Conservation (phyloP, 2,329 filamentous ascomycete genomes). For the Epichloe typhina region DNA sequence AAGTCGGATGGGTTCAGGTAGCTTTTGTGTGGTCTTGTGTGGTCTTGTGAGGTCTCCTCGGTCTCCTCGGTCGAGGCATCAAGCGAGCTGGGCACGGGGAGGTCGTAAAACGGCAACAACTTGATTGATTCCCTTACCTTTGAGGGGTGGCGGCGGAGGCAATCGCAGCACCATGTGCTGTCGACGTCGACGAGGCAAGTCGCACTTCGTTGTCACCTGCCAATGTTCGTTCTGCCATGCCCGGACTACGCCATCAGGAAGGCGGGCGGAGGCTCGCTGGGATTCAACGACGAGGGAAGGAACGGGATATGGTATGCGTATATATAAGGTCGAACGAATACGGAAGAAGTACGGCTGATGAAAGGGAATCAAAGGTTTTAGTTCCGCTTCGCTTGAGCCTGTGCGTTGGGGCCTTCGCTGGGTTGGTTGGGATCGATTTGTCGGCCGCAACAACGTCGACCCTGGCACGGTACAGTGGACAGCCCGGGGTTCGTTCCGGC, state of each 20-base stretch:
- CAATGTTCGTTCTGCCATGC: slow-evolving; percentile 52
- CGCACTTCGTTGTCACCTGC: slow-evolving; percentile 43
- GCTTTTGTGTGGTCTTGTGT: neutral
- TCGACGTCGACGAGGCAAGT: slow-evolving; percentile 30
- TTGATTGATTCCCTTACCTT: slow-evolving; percentile 10
- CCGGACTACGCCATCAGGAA: slow-evolving; percentile 51
- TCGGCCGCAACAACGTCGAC: neutral
- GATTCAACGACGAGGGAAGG: slow-evolving; percentile 7
- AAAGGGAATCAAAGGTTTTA: neutral
- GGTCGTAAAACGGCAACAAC: neutral
- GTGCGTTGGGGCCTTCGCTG: slow-evolving; percentile 2
- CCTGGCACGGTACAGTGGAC: neutral
- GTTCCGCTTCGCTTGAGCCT: neutral
- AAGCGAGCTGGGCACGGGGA: neutral
- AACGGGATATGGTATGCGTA: neutral
- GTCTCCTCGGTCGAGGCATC: neutral
- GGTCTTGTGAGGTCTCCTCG: neutral
- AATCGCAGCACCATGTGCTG: slow-evolving; percentile 16
- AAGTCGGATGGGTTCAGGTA: neutral
- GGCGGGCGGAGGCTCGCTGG: slow-evolving; percentile 21
- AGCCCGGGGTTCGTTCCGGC: neutral
- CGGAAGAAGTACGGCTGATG: neutral
- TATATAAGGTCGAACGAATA: neutral
- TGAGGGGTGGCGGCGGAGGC: slow-evolving; percentile 13
- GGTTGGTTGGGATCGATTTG: slow-evolving; percentile 1